Base-by-base conservation (phyloP, 768 basidiomycete species). In the Kwoniella bestiolae region DNA sequence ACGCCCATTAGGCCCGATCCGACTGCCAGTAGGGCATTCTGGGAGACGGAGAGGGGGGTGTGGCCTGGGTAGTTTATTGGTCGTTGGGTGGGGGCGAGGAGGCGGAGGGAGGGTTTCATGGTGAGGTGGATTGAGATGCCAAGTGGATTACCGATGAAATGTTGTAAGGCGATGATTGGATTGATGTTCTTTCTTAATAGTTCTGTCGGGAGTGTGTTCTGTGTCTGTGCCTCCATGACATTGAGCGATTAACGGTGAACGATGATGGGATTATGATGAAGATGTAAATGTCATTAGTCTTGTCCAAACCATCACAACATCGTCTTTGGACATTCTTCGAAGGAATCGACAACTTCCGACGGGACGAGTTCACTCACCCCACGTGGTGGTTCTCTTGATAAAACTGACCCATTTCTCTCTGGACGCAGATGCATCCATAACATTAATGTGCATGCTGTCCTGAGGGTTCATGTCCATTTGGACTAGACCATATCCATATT, bases 1-100 rank as follows among this genome's bases (percentile, higher is more conserved):
- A 91, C 88, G 11, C 75, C 75, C 85, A 91, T 88, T 53, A 93
- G 79, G 0, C 91, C 94, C 14, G 91, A 90, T 8, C 96, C 96
- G 14, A 87, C 86, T 9, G 92, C 89, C 51, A 97, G 85, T 68
- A 98, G 86, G 11, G 88, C 87, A 78, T 90, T 91, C 81, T 97
- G 91, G 73, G 94, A 88, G 74, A 85, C 83, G 75, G 86, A 90
- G 47, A 98, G 83, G 12, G 91, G 91, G 63, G 94, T 75, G 59
- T 80, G 79, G 34, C 72, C 76, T 18, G 71, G 67, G 44, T 80
- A 80, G 34, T 71, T 76, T 16, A 61, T 59, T 28, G 32, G 9
- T 16, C 28, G 44, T 11, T 46, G 4, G 4, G 34, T 11, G 5
- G 41, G 21, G 8, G 34, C n/a, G 31, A 51, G 35, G 5, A 34